These are phyloP conservation scores for Malus sylvestris DNA, from an alignment of 306 rosid genomes.

Conservation along the genomic window DNA sequence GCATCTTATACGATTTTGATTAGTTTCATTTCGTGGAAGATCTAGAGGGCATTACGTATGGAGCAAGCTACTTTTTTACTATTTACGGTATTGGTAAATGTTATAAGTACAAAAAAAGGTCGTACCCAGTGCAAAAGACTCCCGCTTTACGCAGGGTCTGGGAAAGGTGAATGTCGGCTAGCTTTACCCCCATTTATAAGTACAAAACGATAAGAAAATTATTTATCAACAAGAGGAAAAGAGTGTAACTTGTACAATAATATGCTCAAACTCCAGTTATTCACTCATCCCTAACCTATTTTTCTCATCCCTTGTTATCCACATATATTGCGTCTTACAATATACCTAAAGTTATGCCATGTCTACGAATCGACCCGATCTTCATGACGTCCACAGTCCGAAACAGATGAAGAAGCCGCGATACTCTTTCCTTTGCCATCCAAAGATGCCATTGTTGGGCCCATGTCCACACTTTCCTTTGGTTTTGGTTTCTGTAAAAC, in stretches of 20 bases:
- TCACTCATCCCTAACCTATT: neutral
- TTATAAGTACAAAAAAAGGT: neutral
- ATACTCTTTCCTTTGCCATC: constrained; percentile 55
- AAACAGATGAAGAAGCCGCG: constrained; percentile 13
- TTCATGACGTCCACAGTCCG: constrained; percentile 14
- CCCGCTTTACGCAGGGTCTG: too few relatives aligned
- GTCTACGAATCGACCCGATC: neutral
- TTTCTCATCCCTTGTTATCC: constrained; percentile 3
- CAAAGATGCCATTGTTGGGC: constrained; percentile 15
- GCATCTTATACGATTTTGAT: neutral
- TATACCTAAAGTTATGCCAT: neutral
- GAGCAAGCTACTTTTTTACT: too few relatives aligned
- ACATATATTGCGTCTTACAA: neutral
- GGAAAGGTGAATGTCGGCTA: too few relatives aligned
- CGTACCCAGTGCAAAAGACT: too few relatives aligned
- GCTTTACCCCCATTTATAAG: neutral
- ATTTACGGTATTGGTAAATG: neutral
- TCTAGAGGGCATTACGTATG: too few relatives aligned
- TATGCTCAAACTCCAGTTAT: neutral
- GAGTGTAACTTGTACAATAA: neutral
- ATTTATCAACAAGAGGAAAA: neutral
- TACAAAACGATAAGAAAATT: neutral
- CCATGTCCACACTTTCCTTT: constrained; percentile 20
- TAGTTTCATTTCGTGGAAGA: neutral
- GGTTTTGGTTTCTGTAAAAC: constrained; percentile 38